Percentiles rank a stretch among this genome's conserved stretches.
phyloP scores from a whole-genome alignment of 1,284 basidiomycete genomes.

The Marasmius oreades region DNA sequence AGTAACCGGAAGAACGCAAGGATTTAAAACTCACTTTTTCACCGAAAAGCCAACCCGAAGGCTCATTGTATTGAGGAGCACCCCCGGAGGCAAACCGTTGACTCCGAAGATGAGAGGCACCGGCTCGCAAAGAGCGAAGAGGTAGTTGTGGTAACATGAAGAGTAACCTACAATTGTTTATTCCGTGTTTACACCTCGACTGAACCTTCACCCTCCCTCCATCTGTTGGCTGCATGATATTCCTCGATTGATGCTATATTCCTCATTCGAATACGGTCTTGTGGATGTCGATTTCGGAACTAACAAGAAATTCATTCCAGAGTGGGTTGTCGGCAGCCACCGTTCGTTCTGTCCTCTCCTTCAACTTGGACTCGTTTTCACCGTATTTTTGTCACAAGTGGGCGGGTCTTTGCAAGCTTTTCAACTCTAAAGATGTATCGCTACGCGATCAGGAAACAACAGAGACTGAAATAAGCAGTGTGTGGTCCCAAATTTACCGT shows the following conservation, averaged over 20 bases:
- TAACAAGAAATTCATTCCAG: constrained; percentile 70
- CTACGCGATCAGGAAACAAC: constrained; percentile 35
- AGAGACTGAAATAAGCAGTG: constrained; percentile 46
- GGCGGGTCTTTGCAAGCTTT: constrained; percentile 58
- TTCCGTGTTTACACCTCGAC: neutral
- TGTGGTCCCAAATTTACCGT: constrained; percentile 18
- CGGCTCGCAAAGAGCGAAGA: constrained; percentile 35
- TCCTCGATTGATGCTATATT: neutral
- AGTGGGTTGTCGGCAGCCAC: constrained; percentile 58
- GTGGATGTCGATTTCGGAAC: constrained; percentile 60
- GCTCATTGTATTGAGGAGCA: constrained; percentile 82
- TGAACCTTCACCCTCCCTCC: neutral
- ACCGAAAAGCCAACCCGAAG: constrained; percentile 82
- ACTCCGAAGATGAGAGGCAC: constrained; percentile 28
- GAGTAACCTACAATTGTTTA: neutral
- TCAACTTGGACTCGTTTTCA: constrained; percentile 5
- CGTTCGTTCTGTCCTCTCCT: constrained; percentile 33
- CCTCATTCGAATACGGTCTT: neutral
- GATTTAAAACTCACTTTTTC: constrained; percentile 66
- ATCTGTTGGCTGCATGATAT: neutral
- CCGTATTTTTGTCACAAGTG: constrained; percentile 40
- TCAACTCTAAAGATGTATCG: constrained; percentile 45
- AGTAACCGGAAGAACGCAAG: constrained; percentile 1
- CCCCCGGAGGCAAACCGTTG: constrained; percentile 71
- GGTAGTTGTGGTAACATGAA: constrained; percentile 28